These are phyloP conservation scores for Pseudogymnoascus sp. DNA, from an alignment of 2,329 filamentous ascomycete species.

Conservation along the genomic window DNA sequence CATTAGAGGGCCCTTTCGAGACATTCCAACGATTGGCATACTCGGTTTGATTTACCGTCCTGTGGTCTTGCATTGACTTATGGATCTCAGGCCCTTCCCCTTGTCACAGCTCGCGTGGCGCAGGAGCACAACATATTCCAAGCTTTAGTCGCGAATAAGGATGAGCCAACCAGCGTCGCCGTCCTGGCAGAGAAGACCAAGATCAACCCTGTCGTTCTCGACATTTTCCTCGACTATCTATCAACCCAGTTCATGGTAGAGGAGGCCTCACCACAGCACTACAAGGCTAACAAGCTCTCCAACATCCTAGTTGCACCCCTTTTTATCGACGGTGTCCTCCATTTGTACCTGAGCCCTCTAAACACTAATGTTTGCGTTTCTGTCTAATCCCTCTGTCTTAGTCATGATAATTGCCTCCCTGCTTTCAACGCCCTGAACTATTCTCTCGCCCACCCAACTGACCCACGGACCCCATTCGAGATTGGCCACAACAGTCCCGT, in stretches of 20 bases:
- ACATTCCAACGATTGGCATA: conserved; percentile 1
- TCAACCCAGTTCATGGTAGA: conserved; percentile 11
- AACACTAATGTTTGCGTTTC: not conserved
- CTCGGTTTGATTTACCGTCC: not conserved
- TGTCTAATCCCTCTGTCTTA: not conserved
- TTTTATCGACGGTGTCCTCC: conserved; percentile 11
- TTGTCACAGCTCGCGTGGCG: not conserved
- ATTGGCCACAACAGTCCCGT: conserved; percentile 5
- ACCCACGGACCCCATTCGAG: conserved; percentile 10
- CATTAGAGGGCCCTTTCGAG: not conserved
- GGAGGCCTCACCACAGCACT: conserved; percentile 9
- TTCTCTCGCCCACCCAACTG: not conserved
- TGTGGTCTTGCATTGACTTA: not conserved
- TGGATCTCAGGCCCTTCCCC: not conserved
- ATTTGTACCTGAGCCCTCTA: conserved; percentile 9
- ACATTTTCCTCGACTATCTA: conserved; percentile 12
- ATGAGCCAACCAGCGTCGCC: conserved; percentile 6
- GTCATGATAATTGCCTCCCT: conserved; percentile 14
- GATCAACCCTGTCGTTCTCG: conserved; percentile 7
- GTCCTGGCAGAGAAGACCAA: conserved; percentile 7
- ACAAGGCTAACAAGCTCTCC: conserved; percentile 7
- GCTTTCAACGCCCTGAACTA: conserved; percentile 12
- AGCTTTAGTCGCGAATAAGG: conserved; percentile 6
- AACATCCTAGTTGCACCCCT: conserved; percentile 11
- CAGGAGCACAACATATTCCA: conserved; percentile 9